phyloP scores from a whole-genome alignment of 1,139 yeast species.

The Magnusiomyces tetraspermus region DNA sequence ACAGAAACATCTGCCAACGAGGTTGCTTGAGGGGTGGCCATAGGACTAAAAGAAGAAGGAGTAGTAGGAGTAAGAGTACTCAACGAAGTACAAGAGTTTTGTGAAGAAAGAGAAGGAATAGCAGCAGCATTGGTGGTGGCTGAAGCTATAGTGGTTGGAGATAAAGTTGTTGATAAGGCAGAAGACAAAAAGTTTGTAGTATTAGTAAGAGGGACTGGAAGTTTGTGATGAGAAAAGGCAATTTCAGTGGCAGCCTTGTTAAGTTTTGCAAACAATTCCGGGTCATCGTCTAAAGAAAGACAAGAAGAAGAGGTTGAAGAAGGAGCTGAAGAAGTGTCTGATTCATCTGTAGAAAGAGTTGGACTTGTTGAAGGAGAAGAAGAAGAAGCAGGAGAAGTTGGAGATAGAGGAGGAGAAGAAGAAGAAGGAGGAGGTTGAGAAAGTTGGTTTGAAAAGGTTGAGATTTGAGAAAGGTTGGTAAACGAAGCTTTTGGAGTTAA shows the following conservation, averaged over 20 bases:
- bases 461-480: neutral
- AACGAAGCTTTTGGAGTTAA: constrained; percentile 7
- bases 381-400: constrained; percentile 9
- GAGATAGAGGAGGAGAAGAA: constrained; percentile 1
- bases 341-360: constrained; percentile 5
- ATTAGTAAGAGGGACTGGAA: constrained; percentile 4
- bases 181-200: neutral
- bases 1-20: neutral
- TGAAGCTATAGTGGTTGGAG: neutral
- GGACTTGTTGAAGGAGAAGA: constrained; percentile 13
- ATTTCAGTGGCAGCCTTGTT: no score
- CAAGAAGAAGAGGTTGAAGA: constrained; percentile 3
- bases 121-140: neutral
- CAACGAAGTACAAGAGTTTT: neutral
- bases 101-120: neutral
- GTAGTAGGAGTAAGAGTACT: constrained; percentile 4
- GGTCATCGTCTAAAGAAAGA: no score
- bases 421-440: constrained; percentile 5
- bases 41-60: neutral
- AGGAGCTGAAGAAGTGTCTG: constrained; percentile 11
- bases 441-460: neutral
- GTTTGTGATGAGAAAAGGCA: neutral
- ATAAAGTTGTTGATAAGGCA: neutral
- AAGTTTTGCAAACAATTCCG: no score
- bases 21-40: neutral